These are phyloP conservation scores for Colletotrichum noveboracense DNA, from an alignment of 2,329 filamentous ascomycete species.

Conservation along the genomic window DNA sequence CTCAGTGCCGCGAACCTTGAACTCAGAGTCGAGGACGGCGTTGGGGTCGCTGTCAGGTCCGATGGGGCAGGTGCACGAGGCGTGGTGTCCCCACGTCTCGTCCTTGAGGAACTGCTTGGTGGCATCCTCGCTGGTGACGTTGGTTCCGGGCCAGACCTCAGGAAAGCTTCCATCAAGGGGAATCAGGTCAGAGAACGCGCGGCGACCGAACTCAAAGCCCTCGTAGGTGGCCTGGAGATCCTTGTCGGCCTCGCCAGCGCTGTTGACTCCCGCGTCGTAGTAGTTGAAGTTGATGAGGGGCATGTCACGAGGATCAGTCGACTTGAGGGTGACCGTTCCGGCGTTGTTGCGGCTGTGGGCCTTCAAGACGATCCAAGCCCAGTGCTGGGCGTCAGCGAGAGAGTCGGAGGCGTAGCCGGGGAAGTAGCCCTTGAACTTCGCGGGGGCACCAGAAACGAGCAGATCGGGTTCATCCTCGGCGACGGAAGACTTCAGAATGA, in stretches of 20 bases:
- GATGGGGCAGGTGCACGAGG: constrained; percentile 61
- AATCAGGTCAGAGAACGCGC: constrained; percentile 27
- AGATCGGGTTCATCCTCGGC: constrained; percentile 53
- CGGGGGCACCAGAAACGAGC: constrained; percentile 59
- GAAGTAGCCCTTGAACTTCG: constrained; percentile 62
- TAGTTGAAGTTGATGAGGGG: constrained; percentile 67
- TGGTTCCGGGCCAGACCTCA: not conserved
- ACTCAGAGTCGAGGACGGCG: constrained; percentile 62
- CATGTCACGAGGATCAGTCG: constrained; percentile 65
- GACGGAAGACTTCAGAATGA: constrained; percentile 38
- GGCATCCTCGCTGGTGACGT: not conserved
- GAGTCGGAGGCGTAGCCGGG: constrained; percentile 55
- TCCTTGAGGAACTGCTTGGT: constrained; percentile 11
- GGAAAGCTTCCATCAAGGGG: not conserved
- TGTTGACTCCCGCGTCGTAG: constrained; percentile 52
- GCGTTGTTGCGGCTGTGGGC: constrained; percentile 59
- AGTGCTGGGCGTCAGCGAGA: constrained; percentile 45
- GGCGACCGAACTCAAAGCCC: constrained; percentile 47
- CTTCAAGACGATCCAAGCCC: constrained; percentile 53
- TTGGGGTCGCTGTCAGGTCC: constrained; percentile 58
- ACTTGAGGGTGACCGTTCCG: constrained; percentile 67
- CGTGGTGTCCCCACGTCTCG: constrained; percentile 58
- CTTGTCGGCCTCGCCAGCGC: constrained; percentile 44
- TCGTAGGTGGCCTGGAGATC: constrained; percentile 22
- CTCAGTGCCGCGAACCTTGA: constrained; percentile 60